Percentiles rank a stretch among this genome's conserved stretches.
Conservation (phyloP, 2,329 filamentous ascomycete species). For the Aureobasidium mangrovei region DNA sequence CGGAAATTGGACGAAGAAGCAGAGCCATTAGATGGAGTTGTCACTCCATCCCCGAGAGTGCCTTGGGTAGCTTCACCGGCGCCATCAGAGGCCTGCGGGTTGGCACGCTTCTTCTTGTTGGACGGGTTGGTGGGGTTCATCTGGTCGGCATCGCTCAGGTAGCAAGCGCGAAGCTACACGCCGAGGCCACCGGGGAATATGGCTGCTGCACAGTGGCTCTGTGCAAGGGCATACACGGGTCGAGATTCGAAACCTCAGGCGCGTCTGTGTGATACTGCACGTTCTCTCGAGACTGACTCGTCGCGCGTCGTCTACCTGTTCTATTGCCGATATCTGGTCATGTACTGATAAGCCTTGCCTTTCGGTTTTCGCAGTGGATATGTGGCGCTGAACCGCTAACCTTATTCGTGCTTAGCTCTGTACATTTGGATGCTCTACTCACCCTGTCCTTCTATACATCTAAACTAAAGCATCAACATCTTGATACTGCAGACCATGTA, state of each 20-base stretch:
- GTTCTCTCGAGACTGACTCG: conserved; percentile 1
- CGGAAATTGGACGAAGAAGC: conserved; percentile 58
- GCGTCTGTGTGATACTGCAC: not conserved
- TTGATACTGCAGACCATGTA: too few species aligned
- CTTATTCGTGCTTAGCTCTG: not conserved
- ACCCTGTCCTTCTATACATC: too few species aligned
- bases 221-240: not conserved
- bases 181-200: conserved; percentile 1
- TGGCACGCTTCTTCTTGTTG: conserved; percentile 15
- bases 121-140: conserved; percentile 13
- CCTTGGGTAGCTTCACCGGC: not conserved
- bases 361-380: conserved; percentile 3
- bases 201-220: too few species aligned
- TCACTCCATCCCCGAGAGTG: not conserved
- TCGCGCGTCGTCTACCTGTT: conserved; percentile 1
- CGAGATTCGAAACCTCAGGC: too few species aligned
- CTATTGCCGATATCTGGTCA: not conserved
- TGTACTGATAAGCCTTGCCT: conserved; percentile 5
- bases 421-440: too few species aligned
- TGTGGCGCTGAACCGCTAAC: not conserved
- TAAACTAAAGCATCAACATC: too few species aligned
- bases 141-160: conserved; percentile 10
- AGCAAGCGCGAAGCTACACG: conserved; percentile 9
- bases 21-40: conserved; percentile 26
- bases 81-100: not conserved